A percentile compares a stretch with the other conserved stretches of the same genome.
Evolutionary conservation across 441 rosid genomes (phyloP).

Genomic region (Erodium texanum): DNA sequence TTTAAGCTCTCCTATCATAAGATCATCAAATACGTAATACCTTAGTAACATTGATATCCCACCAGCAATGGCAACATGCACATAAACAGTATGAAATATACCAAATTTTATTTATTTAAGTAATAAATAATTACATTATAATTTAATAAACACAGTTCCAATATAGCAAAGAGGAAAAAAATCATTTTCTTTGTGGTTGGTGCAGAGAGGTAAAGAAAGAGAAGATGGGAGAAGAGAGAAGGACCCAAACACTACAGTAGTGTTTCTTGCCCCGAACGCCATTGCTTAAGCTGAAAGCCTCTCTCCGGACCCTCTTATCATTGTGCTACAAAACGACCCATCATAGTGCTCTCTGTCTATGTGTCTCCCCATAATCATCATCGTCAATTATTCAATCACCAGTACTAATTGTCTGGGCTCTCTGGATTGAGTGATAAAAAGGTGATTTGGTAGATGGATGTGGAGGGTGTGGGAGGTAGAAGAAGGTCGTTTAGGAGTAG

Average conservation of each 20-base stretch:
- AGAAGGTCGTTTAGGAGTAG: slow-evolving; percentile 21
- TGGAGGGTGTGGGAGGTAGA: slow-evolving; percentile 37
- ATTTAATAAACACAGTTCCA: too few relatives aligned
- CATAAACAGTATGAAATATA: too few relatives aligned
- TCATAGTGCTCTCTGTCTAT: background rate
- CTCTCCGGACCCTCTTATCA: background rate
- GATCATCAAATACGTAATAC: too few relatives aligned
- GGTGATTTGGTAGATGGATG: slow-evolving; percentile 9
- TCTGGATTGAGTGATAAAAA: background rate
- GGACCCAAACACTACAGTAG: background rate
- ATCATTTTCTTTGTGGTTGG: background rate
- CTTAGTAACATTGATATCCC: too few relatives aligned
- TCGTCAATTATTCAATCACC: background rate
- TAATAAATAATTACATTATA: too few relatives aligned
- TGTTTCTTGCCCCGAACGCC: slow-evolving; percentile 2
- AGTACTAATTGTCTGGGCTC: too few relatives aligned
- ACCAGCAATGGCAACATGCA: too few relatives aligned
- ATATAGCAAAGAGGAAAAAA: background rate
- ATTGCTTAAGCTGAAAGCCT: slow-evolving; percentile 6
- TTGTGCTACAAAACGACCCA: background rate
- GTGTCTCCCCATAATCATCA: background rate
- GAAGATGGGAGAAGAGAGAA: background rate
- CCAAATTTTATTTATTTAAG: too few relatives aligned
- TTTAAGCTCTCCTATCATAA: too few relatives aligned
- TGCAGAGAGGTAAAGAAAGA: background rate